A percentile compares a stretch with the other conserved stretches of the same genome.
phyloP scores from a whole-genome alignment of 1,284 basidiomycete genomes.

The Spongiforma sp. region DNA sequence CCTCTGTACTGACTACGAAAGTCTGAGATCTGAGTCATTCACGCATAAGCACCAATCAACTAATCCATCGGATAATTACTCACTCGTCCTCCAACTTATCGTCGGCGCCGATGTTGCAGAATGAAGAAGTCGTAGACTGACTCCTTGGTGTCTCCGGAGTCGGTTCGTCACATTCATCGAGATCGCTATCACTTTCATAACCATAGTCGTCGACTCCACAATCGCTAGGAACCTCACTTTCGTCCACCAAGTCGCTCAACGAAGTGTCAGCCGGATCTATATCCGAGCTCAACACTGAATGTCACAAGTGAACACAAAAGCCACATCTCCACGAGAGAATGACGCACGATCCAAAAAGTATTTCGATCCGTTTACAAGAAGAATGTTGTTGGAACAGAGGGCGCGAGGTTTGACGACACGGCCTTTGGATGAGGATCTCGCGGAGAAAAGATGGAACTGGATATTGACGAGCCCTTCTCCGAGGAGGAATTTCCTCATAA shows the following conservation, averaged over 20 bases:
- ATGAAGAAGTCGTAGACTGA: not conserved
- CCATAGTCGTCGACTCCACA: not conserved
- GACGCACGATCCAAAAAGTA: not conserved
- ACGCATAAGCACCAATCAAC: too few species aligned
- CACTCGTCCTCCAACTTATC: not conserved
- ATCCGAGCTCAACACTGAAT: not conserved
- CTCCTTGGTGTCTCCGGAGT: not conserved
- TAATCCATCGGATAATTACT: too few species aligned
- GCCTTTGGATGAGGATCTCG: not conserved
- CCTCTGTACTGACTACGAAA: not conserved
- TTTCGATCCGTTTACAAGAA: not conserved
- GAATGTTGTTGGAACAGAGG: not conserved
- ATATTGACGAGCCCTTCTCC: not conserved
- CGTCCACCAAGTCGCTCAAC: not conserved
- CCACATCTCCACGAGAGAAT: not conserved
- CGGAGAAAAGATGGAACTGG: not conserved
- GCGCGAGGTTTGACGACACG: not conserved
- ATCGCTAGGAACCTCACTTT: not conserved
- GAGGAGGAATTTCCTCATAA: not conserved
- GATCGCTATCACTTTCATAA: not conserved
- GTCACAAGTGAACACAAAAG: not conserved
- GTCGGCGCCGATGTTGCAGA: not conserved
- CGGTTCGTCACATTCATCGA: not conserved
- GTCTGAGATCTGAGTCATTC: not conserved
- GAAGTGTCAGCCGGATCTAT: not conserved